Conservation (phyloP, 2,329 filamentous ascomycete genomes). For the Trichoderma breve region DNA sequence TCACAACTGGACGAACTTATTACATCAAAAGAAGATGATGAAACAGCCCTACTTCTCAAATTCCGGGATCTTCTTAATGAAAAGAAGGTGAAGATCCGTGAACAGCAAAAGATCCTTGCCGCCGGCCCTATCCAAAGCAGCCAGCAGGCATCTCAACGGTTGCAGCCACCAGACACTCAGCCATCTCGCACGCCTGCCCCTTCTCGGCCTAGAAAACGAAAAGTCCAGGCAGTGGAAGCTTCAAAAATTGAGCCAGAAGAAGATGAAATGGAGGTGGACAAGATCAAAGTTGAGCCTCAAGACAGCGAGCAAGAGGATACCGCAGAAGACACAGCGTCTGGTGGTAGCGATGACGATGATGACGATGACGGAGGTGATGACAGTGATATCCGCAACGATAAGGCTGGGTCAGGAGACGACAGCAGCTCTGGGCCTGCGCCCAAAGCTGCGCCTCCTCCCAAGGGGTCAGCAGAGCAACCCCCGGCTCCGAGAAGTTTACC, state of each 20-base stretch:
- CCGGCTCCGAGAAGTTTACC: slow-evolving; percentile 45
- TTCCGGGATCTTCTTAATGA: slow-evolving; percentile 70
- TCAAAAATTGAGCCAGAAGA: slow-evolving; percentile 42
- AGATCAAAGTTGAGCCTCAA: slow-evolving; percentile 35
- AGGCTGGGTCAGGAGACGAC: background rate
- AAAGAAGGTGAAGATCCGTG: slow-evolving; percentile 76
- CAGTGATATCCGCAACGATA: slow-evolving; percentile 20
- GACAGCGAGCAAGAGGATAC: slow-evolving; percentile 42
- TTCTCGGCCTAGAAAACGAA: slow-evolving; percentile 52
- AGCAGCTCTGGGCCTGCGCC: background rate
- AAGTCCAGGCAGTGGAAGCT: slow-evolving; percentile 40
- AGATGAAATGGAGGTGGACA: slow-evolving; percentile 50
- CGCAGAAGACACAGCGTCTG: slow-evolving; percentile 39
- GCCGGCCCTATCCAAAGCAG: slow-evolving; percentile 32
- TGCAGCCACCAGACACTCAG: slow-evolving; percentile 26
- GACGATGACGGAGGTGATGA: slow-evolving; percentile 33
- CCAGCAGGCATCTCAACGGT: slow-evolving; percentile 27
- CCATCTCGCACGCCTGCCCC: slow-evolving; percentile 29
- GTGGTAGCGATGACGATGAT: slow-evolving; percentile 40
- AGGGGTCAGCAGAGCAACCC: slow-evolving; percentile 29
- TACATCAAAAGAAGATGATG: slow-evolving; percentile 63
- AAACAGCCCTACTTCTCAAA: slow-evolving; percentile 65
- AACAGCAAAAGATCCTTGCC: slow-evolving; percentile 64
- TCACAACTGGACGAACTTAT: slow-evolving; percentile 65
- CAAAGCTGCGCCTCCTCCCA: slow-evolving; percentile 21